Evolutionary conservation across 2,329 filamentous ascomycete genomes (phyloP), one percentile per base, ranked within the genome.

Genomic region (Exophiala spinifera): DNA sequence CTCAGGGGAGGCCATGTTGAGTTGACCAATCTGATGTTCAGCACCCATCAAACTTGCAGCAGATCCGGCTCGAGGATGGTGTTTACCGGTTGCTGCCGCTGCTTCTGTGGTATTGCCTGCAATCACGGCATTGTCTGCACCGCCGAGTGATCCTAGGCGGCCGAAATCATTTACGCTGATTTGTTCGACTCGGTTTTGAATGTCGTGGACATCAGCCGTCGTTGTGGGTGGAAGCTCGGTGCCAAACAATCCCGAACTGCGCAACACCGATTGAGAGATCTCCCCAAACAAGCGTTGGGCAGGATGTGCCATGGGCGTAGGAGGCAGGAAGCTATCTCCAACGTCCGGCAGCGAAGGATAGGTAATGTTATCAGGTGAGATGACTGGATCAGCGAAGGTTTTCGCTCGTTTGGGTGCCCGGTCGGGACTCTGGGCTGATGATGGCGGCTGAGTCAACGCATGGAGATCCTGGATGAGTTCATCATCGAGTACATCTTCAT

Each of bases 201-300:
- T 59, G n/a, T 63, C 57, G 21, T 56, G 48, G 10, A 59, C 51
- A 20, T 49, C 53, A 11, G 36, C 43, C 10, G 46, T 21, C 23
- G 48, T 37, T 19, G 51, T 28, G 3, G 56, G 48, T 3, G 36
- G 43, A 21, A 59, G 46, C 14, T 33, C 52, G 11, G 68, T 62
- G 21, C 64, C 74, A 19, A 82, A 66, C 17, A 75, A 67, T 11
- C 75, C 76, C 14, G 81, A 82, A 63, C 76, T 81, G 46, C 74
- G 70, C 13, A 85, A 63, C 10, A 77, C 77, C 17, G 81, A 82
- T 23, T 75, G 69, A 10, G 77, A 78, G 58, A 86, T 81, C 65
- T 86, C 83, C 11, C 83, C 83, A 64, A 85, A 86, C 4, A 86
- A 70, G n/a, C 53, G 46, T 55, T 70, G 62, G n/a, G 67, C 63